A percentile compares a stretch with the other conserved stretches of the same genome.
Evolutionary conservation across 1,284 basidiomycete species (phyloP).

Genomic region (Fomitopsis schrenkii): DNA sequence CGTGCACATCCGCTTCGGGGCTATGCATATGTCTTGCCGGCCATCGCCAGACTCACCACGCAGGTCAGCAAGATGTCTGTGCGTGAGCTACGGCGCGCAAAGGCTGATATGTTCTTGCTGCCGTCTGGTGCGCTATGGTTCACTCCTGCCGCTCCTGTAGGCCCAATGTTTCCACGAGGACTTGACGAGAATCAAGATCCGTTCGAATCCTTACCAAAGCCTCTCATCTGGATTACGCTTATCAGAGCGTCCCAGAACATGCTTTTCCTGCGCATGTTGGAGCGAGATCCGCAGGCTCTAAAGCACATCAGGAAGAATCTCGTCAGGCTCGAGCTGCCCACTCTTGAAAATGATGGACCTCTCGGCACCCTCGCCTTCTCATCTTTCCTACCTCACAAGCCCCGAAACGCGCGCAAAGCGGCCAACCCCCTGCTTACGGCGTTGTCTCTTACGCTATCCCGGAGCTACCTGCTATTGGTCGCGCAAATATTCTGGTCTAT

Average conservation of each 20-base stretch:
- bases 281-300: conserved; percentile 67
- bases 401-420: conserved; percentile 5
- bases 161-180: conserved; percentile 56
- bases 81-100: conserved; percentile 70
- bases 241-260: conserved; percentile 73
- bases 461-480: conserved; percentile 70
- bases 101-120: conserved; percentile 68
- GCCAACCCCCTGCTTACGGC: conserved; percentile 27
- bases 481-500: conserved; percentile 69
- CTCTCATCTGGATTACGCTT: conserved; percentile 54
- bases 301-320: conserved; percentile 70
- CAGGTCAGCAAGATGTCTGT: conserved; percentile 73
- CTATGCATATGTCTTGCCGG: conserved; percentile 53
- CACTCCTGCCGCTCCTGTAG: conserved; percentile 42
- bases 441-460: conserved; percentile 57
- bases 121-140: conserved; percentile 72
- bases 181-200: conserved; percentile 36
- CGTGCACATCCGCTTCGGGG: conserved; percentile 40
- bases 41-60: conserved; percentile 53
- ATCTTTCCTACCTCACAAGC: conserved; percentile 34
- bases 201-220: conserved; percentile 43
- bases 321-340: conserved; percentile 56
- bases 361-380: conserved; percentile 36
- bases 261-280: conserved; percentile 62
- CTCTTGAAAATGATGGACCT: conserved; percentile 31